Evolutionary conservation across 345 rosid genomes (phyloP), one percentile per base, ranked within the genome.

Genomic region (Pistacia integerrima): DNA sequence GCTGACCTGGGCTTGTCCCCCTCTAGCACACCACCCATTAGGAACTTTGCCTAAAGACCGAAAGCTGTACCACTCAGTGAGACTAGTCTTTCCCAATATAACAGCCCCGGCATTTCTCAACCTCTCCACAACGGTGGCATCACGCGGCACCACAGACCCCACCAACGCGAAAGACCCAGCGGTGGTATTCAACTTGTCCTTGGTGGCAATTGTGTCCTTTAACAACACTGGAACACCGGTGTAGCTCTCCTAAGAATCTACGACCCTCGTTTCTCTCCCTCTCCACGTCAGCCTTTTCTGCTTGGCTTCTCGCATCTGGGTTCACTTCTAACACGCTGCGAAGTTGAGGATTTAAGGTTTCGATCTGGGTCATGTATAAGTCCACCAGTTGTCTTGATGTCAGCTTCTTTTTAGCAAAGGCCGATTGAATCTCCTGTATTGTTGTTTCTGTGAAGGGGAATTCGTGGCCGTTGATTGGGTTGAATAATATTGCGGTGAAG

Each of bases 141-240:
- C 83, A 57, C 85, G 67, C 17, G 82, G 67, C 65, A 66, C 88
- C 52, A 56, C 64, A 2, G 86, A 79, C 10, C 83, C 88, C 44
- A 83, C 30, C 72, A 86, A 69, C 16, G 88, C 86, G 60, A 74
- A 79, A 17, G 88, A 83, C 11, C 87, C 89, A 11, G 76, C 69
- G 51, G 75, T 80, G 10, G 79, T 76, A 72, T 82, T 84, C 78
- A 76, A 54, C 76, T 30, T 63, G 61, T 83, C 82, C 30, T 64
- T 74, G 10, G 84, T 82, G 25, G 57, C 83, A 16, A 82, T 74
- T 22, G 75, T 67, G 74, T 86, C 89, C 84, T 86, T 86, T 1
- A 86, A 67, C 76, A 86, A 69, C 71, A 86, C 74, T 17, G 89
- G 87, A 35, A 86, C 78, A 25, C 89, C 89, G 49, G 49, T 86